Base-by-base conservation (phyloP, 208 protist species). In the Trypanosoma boissoni region DNA sequence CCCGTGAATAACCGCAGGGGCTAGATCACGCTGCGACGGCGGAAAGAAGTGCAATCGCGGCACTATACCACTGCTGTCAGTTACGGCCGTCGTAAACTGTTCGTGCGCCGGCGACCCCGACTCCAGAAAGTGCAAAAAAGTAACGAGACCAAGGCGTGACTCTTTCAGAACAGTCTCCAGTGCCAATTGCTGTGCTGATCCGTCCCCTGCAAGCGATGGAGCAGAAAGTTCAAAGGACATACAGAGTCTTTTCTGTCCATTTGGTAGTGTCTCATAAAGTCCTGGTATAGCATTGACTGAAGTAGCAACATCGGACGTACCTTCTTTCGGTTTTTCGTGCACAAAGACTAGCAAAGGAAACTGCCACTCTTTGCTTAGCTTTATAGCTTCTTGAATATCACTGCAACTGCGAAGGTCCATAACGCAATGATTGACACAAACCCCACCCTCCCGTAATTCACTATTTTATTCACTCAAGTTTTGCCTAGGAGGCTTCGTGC, bases 41-140 rank as follows among this genome's bases (percentile, higher is more conserved):
- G 64, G 66, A 77, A 88, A 88, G 20, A 88, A 29, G 49, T 82
- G 75, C 44, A 83, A 64, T 14, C 76, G 68, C 7, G 74, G 81
- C 53, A 80, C 59, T n/a, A 52, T 20, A 18, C 55, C 28, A 39
- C 37, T 49, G n/a, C 29, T 34, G 10, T 48, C 65, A 5, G 67
- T 59, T 28, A 86, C 68, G 3, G 74, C 78, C 9, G 45, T 29
- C 4, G 55, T 49, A 55, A 91, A 86, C 6, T 76, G 53, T 8
- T 72, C 48, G 60, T 82, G 76, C 28, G 61, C 70, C 18, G 65
- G 61, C 18, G 78, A 74, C 21, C 64, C 80, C 16, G 56, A 62
- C 37, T 80, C 74, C n/a, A 91, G 67, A 10, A 78, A 61, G 54
- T 88, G 77, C 29, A 86, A 21, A 31, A 86, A 21, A 5, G 57